Evolutionary conservation across 2,329 filamentous ascomycete species (phyloP), one percentile per base, ranked within the genome.

Genomic region (Paraphoma sp.): DNA sequence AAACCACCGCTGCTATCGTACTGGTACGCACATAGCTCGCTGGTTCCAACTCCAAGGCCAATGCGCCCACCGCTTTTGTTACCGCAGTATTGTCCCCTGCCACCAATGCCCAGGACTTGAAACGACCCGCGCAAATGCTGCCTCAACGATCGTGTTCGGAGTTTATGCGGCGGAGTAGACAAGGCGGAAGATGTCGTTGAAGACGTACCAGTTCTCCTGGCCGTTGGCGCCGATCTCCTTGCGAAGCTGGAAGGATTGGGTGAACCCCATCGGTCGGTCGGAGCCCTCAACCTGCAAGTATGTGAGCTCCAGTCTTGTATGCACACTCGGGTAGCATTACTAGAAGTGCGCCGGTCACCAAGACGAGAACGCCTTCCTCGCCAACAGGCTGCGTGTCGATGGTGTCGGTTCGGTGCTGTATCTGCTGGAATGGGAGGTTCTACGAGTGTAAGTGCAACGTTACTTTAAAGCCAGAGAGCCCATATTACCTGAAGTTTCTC

Each of bases 121-220:
- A 56, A 55, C 14, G 43, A 54, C 48, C 60, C 51, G 48, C 9
- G 53, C 56, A 57, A 55, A 56, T 51, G 33, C 14, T 48, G 55
- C 55, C 40, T 50, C 45, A 52, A 36, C 48, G 46, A 36, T 52
- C 46, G 30, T 42, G 31, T 40, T 49, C 41, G 44, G 41, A 31
- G 48, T 54, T 62, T 76, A 77, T 57, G 72, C 68, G 56, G 74
- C 80, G 45, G 80, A 76, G 79, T 91, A 94, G 68, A 97, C 86
- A 60, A 98, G 86, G 81, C 91, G 91, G 88, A 98, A 98, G 77
- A 98, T 81, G 78, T 98, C 94, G 84, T 98, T 97, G 82, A 89
- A 89, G 76, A 98, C 90, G 78, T 87, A 97, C 80, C 84, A 87
- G 68, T 87, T 89, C 48, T 71, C 65, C 53, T 92, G 89, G 54